Evolutionary conservation across 768 basidiomycete species (phyloP), one percentile per base, ranked within the genome.

Genomic region (Pulveroboletus sp.): DNA sequence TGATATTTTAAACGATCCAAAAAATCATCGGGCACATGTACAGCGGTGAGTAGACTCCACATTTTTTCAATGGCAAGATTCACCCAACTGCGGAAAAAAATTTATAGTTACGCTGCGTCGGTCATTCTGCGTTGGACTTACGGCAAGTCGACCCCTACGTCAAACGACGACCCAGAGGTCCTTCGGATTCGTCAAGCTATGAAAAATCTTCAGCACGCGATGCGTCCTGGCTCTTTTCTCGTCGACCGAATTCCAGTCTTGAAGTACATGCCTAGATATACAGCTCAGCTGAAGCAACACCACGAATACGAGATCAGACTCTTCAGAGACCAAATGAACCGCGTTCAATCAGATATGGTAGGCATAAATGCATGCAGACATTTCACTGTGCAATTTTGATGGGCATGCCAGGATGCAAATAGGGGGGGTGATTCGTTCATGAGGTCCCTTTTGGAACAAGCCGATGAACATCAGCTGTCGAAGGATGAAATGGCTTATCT

Each of bases 401-500:
- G 27, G 10, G 17, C 6, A 9, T 34, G 2, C 7, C 31, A 66
- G 64, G 43, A 35, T 43, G 42, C 19, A 12, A 46, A 45, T 7
- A 23, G 33, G 1, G 45, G 39, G 7, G 42, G 40, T 1, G 34
- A 54, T 14, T 67, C 77, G 4, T 82, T 85, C 47, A 77, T 71
- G 5, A 76, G 71, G 59, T 75, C 75, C 40, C 71, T 83, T 20
- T 57, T 83, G 13, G 78, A 81, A 52, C 68, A 72, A 4, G 72
- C 75, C 49, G 43, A 58, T 3, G 74, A 77, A 45, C 72, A 78
- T 23, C 70, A 66, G 9, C 69, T 84, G 3, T 70, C 77, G 4
- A 70, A 72, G 36, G 69, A 77, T 44, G 81, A 84, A 52, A 74
- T 75, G 12, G 75, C 81, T 1, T 85, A 80, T 60, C 71, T 84